Evolutionary conservation across 495 filamentous ascomycete genomes (phyloP), one percentile per base, ranked within the genome.

Genomic region (Baudoinia panamericana): DNA sequence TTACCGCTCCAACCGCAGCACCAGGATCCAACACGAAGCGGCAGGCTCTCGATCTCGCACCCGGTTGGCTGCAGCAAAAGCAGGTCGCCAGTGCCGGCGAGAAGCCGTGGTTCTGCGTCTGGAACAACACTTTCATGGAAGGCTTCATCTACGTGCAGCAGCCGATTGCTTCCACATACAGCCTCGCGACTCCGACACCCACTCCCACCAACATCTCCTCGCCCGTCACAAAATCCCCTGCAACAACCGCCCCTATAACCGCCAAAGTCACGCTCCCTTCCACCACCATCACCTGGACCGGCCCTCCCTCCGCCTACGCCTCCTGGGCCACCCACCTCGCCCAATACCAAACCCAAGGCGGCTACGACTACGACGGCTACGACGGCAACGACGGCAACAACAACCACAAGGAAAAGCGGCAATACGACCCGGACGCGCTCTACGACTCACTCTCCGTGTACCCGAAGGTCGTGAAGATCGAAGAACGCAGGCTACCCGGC

Each of bases 71-170:
- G 27, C 22, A 22, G 7, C 22, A 39, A 22, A 41, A 46, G 18
- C 48, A 68, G 13, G 50, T 66, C 27, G 72, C 73, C 2, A 50
- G 69, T 36, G 59, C 64, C 2, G 75, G 76, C 0, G 78, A 87
- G 25, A 73, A 69, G 36, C 78, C 83, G 1, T 95, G 86, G 86
- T 76, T 83, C 49, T 95, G 87, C 57, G 79, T 70, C 53, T 95
- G 84, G 84, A 86, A 88, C 44, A 66, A 73, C 4, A 93, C 85
- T 0, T 67, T 75, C 31, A 63, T 95, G 32, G 84, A 93, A 48
- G 66, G 78, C 13, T 90, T 86, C 56, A 74, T 95, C 42, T 95
- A 87, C 55, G 64, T 78, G 27, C 36, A 51, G 30, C 32, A 55
- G 61, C 53, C 39, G 34, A 15, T 51, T 31, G 19, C 48, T 39